phyloP scores from a whole-genome alignment of 805 yeast species.

The Novakomyces olei region DNA sequence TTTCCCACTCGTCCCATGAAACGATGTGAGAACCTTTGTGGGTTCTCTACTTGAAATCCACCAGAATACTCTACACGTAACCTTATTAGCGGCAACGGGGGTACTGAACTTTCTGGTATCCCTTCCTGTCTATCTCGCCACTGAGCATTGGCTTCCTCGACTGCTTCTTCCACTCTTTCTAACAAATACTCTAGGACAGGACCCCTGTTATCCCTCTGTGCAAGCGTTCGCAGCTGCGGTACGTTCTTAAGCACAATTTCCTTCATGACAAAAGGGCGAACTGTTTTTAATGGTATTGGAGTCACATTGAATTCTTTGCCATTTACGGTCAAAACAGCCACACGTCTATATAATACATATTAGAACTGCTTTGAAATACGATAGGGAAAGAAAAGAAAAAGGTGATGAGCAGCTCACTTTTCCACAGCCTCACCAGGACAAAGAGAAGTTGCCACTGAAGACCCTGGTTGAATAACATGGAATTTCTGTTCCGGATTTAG shows the following conservation, averaged over 20 bases:
- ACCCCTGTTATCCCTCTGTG: slow-evolving; percentile 34
- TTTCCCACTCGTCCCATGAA: slow-evolving; percentile 86
- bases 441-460: slow-evolving; percentile 78
- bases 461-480: slow-evolving; percentile 74
- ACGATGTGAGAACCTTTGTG: slow-evolving; percentile 66
- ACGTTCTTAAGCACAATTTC: slow-evolving; percentile 33
- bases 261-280: slow-evolving; percentile 62
- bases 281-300: slow-evolving; percentile 41
- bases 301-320: slow-evolving; percentile 34
- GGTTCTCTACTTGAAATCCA: slow-evolving; percentile 78
- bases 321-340: slow-evolving; percentile 45
- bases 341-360: too few relatives aligned
- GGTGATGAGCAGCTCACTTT: too few relatives aligned
- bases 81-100: slow-evolving; percentile 66
- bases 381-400: background rate
- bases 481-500: slow-evolving; percentile 35
- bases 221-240: slow-evolving; percentile 35
- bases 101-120: slow-evolving; percentile 14
- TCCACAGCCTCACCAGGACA: slow-evolving; percentile 62
- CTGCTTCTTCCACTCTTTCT: slow-evolving; percentile 42
- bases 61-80: slow-evolving; percentile 66
- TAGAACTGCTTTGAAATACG: background rate
- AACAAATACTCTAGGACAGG: slow-evolving; percentile 39
- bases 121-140: slow-evolving; percentile 20
- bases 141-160: slow-evolving; percentile 31